Percentiles rank a stretch among this genome's conserved stretches.
Conservation (phyloP, 169 alveolate species). For the Plasmodium reichenowi region DNA sequence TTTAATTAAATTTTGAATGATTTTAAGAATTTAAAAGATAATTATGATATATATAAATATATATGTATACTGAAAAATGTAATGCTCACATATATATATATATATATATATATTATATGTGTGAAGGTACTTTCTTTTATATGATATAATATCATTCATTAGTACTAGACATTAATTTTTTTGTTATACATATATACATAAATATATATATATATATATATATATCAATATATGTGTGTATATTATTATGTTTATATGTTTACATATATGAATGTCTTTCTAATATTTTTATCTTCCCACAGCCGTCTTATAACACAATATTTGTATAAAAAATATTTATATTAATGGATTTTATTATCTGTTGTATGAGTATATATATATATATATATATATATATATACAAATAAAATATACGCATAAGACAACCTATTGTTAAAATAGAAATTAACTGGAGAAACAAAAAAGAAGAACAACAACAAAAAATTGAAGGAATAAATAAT, state of each 20-base stretch:
- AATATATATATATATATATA: no score
- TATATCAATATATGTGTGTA: no score
- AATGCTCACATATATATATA: not conserved
- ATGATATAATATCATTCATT: conserved; percentile 44
- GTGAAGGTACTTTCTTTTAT: not conserved
- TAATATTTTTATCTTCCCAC: no score
- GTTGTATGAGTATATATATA: not conserved
- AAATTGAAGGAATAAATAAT: not conserved
- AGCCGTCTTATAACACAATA: no score
- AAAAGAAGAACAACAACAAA: not conserved
- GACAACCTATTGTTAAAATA: no score
- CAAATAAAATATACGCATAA: not conserved
- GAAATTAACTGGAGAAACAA: no score
- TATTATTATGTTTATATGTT: no score
- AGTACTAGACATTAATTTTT: no score
- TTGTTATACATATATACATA: no score
- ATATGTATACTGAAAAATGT: not conserved
- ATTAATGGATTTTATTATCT: no score
- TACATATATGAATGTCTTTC: no score
- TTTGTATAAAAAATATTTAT: no score
- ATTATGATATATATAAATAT: not conserved
- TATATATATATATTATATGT: not conserved
- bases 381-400: not conserved
- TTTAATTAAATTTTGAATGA: conserved; percentile 52
- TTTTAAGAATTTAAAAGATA: conserved; percentile 18